phyloP scores from a whole-genome alignment of 1,284 basidiomycete species.

The Ustilago xerochloae region DNA sequence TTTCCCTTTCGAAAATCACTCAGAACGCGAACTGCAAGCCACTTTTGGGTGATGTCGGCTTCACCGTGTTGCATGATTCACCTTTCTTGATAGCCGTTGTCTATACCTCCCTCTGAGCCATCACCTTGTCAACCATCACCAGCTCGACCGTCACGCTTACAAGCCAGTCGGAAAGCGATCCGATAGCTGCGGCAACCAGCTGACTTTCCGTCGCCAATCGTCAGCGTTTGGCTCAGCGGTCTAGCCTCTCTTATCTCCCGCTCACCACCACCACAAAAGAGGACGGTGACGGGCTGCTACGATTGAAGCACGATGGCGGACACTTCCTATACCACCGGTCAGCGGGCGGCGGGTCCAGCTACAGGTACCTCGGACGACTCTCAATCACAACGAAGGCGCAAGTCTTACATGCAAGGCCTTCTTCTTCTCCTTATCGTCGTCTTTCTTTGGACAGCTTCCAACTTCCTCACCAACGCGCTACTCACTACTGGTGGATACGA shows the following conservation, averaged over 20 bases:
- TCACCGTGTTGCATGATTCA: background rate
- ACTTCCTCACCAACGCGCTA: slow-evolving; percentile 65
- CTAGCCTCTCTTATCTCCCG: background rate
- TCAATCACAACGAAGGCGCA: slow-evolving; percentile 26
- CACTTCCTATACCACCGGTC: background rate
- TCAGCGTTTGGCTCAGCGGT: background rate
- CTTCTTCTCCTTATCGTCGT: slow-evolving; percentile 81
- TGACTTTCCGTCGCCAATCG: background rate
- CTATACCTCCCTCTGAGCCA: background rate
- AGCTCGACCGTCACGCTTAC: slow-evolving; percentile 1
- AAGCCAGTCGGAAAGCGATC: slow-evolving; percentile 1
- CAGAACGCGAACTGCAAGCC: slow-evolving; percentile 6
- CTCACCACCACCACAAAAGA: background rate
- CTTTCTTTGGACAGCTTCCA: slow-evolving; percentile 77
- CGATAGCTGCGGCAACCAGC: slow-evolving; percentile 3
- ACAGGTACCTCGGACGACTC: background rate
- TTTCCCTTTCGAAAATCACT: slow-evolving; percentile 4
- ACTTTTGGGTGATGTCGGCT: background rate
- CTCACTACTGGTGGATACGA: slow-evolving; percentile 64
- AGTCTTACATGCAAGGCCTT: slow-evolving; percentile 76
- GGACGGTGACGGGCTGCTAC: background rate
- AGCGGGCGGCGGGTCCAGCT: background rate
- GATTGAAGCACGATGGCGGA: slow-evolving; percentile 16
- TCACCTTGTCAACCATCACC: background rate
- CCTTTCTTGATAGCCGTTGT: slow-evolving; percentile 10